Base-by-base conservation (phyloP, 1,139 yeast genomes). In the Nakaseomyces delphensis region DNA sequence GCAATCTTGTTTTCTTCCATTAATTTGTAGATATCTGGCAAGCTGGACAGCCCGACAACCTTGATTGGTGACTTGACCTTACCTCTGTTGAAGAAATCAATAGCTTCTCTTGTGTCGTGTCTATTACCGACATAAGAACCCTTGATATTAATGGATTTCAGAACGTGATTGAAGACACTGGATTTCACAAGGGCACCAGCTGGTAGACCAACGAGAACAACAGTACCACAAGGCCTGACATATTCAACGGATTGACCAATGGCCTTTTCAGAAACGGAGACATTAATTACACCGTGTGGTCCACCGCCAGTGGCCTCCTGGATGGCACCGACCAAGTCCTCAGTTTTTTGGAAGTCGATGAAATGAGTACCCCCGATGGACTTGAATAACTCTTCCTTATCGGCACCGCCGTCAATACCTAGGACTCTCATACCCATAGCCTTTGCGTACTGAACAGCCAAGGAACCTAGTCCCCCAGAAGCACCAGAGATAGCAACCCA, bases 71-170 rank as follows among this genome's bases (percentile, higher is more conserved):
- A 76, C 57, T 74, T 70, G 54, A 80, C 76, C 56, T 77, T 67
- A 45, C 87, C 87, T 69, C 86, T 73, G 46, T 73, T 43, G 63
- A 79, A 81, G 72, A 80, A 80, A 55, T 80, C 86, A 53, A 81
- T 64, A 44, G 89, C 87, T 65, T 79, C 87, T 52, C 83, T 72
- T 36, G 85, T 73, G 62, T 81, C 87, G 49, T 83, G 83, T 70
- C 89, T 76, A 75, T 80, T 80, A 59, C 89, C 89, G 46, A 81
- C 87, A 57, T 80, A 80, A 39, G 87, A 80, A 57, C 87, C 89
- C 59, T 67, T 74, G 55, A 81, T 76, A 54, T 69, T 68, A 50
- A 79, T 70, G 38, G 83, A 75, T 63, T 73, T 79, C 47, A 78
- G 73, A 44, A 81, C 87, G 43, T 81, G 74, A 33, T 71, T 70